Percentiles rank a stretch among this genome's conserved stretches.
Conservation (phyloP, 768 basidiomycete species). For the Tulasnella sp. region DNA sequence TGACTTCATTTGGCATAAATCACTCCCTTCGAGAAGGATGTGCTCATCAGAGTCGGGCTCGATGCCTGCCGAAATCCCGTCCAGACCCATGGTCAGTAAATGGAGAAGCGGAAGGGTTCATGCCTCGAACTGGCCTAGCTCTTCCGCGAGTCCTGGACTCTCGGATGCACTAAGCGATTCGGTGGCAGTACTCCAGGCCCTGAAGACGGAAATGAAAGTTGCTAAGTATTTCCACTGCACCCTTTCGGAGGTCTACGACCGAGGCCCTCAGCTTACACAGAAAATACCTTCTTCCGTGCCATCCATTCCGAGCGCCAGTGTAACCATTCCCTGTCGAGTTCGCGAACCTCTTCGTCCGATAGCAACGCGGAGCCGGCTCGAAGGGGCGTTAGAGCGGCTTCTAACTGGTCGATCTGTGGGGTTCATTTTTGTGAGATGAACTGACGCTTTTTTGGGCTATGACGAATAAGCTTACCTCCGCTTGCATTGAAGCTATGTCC, state of each 20-base stretch:
- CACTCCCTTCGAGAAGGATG: conserved; percentile 45
- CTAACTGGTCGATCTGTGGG: conserved; percentile 38
- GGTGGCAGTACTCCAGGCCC: conserved; percentile 63
- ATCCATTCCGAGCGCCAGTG: conserved; percentile 79
- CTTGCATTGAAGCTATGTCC: conserved; percentile 40
- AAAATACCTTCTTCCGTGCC: conserved; percentile 62
- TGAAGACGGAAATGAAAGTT: conserved; percentile 23
- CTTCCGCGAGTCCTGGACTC: conserved; percentile 52
- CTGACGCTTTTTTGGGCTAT: neutral
- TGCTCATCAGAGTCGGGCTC: conserved; percentile 70
- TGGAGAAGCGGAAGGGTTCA: neutral
- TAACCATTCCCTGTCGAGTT: conserved; percentile 61
- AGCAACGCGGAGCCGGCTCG: conserved; percentile 56
- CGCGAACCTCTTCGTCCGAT: conserved; percentile 55
- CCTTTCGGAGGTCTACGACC: neutral
- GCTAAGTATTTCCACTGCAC: neutral
- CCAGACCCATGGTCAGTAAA: neutral
- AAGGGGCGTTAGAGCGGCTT: conserved; percentile 47
- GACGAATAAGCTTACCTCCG: conserved; percentile 35
- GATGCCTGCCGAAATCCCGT: conserved; percentile 26
- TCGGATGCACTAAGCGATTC: conserved; percentile 60
- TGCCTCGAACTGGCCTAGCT: conserved; percentile 39
- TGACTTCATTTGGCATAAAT: conserved; percentile 34
- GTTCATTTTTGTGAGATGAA: neutral
- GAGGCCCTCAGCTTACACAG: conserved; percentile 38